These are phyloP conservation scores for Acephala macrosclerotiorum DNA, from an alignment of 2,329 filamentous ascomycete genomes.

Conservation along the genomic window DNA sequence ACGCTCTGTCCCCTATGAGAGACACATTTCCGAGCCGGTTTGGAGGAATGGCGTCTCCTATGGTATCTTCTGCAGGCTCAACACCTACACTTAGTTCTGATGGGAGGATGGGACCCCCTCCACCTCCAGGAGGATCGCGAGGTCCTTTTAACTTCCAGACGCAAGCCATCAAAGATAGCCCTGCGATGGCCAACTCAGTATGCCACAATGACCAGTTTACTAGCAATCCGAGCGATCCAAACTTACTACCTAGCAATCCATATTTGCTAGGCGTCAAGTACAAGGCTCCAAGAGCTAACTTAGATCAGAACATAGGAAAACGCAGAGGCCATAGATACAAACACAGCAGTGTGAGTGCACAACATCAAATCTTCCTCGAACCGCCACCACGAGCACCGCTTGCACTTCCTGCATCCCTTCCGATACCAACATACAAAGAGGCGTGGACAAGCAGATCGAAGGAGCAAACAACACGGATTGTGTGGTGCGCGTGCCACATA, in stretches of 20 bases:
- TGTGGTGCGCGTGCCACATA: slow-evolving; percentile 91
- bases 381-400: slow-evolving; percentile 85
- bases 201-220: slow-evolving; percentile 40
- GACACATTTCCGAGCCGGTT: slow-evolving; percentile 42
- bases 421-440: slow-evolving; percentile 88
- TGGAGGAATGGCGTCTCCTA: slow-evolving; percentile 45
- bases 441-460: slow-evolving; percentile 89
- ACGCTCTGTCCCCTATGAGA: slow-evolving; percentile 55
- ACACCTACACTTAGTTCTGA: slow-evolving; percentile 33
- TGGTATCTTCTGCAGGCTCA: slow-evolving; percentile 36
- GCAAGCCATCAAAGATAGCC: slow-evolving; percentile 75
- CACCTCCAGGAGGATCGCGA: slow-evolving; percentile 45
- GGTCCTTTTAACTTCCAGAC: slow-evolving; percentile 97
- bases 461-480: slow-evolving; percentile 82
- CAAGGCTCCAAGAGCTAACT: slow-evolving; percentile 35
- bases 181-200: slow-evolving; percentile 74
- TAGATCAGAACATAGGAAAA: slow-evolving; percentile 80
- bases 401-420: slow-evolving; percentile 88
- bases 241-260: not conserved
- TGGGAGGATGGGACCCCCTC: slow-evolving; percentile 42
- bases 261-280: slow-evolving; percentile 10
- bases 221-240: not conserved
- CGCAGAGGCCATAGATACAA: slow-evolving; percentile 97
- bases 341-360: slow-evolving; percentile 87
- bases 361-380: slow-evolving; percentile 95